Conservation (phyloP, 2,329 filamentous ascomycete genomes). For the Colletotrichum orchidophilum region DNA sequence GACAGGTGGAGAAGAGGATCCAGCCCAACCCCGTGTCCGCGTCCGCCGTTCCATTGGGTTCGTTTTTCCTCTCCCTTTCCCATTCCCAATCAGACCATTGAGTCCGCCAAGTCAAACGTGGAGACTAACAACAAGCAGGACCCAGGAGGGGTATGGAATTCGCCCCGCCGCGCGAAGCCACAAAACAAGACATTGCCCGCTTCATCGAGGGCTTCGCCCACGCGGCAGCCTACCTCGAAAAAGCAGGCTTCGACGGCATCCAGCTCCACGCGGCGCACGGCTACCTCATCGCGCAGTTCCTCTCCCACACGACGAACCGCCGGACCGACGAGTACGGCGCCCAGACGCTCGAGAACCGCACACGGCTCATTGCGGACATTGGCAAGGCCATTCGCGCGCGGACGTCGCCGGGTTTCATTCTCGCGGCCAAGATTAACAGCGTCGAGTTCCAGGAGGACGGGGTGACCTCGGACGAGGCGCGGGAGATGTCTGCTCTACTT, state of each 20-base stretch:
- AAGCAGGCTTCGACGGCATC: constrained; percentile 67
- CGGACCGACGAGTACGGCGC: constrained; percentile 62
- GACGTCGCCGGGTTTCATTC: constrained; percentile 47
- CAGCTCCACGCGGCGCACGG: constrained; percentile 64
- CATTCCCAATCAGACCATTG: not conserved
- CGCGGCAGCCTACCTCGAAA: constrained; percentile 68
- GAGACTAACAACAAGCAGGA: constrained; percentile 1
- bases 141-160: constrained; percentile 42
- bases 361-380: constrained; percentile 56
- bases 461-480: constrained; percentile 60
- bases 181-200: constrained; percentile 61
- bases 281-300: constrained; percentile 63
- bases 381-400: constrained; percentile 44
- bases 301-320: constrained; percentile 57
- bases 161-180: constrained; percentile 62
- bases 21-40: constrained; percentile 51
- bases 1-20: constrained; percentile 53
- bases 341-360: constrained; percentile 51
- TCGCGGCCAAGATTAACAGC: constrained; percentile 67
- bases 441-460: constrained; percentile 65
- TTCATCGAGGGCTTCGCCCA: constrained; percentile 71
- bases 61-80: not conserved
- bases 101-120: not conserved
- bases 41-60: constrained; percentile 47
- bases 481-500: constrained; percentile 55